Conservation (phyloP, 768 basidiomycete species). For the Rhodotorula graminis region DNA sequence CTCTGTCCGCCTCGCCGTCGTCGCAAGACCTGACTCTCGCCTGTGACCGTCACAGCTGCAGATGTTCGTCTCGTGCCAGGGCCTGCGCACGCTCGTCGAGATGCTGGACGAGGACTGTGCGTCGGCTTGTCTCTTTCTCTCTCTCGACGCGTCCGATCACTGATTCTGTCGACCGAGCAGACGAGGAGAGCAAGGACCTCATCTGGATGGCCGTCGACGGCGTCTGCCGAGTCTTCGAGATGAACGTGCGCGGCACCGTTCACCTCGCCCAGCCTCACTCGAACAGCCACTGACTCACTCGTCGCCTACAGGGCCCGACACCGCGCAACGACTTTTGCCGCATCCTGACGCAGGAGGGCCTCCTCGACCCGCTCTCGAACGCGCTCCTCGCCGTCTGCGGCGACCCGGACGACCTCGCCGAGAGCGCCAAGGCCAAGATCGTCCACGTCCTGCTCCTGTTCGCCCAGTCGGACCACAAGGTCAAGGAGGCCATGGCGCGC, state of each 20-base stretch:
- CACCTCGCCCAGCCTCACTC: neutral
- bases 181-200: constrained; percentile 73
- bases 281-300: neutral
- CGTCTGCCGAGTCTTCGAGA: constrained; percentile 89
- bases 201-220: constrained; percentile 91
- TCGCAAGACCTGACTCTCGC: too few species aligned
- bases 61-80: constrained; percentile 98
- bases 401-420: constrained; percentile 57
- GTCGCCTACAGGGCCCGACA: constrained; percentile 67
- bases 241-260: constrained; percentile 48
- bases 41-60: constrained; percentile 57
- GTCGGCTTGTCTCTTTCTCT: neutral
- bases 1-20: too few species aligned
- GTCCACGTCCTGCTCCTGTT: constrained; percentile 84
- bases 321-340: constrained; percentile 98
- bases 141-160: too few species aligned
- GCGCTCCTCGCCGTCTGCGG: constrained; percentile 81
- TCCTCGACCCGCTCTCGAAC: constrained; percentile 84
- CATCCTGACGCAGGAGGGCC: constrained; percentile 93
- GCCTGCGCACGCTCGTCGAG: constrained; percentile 87
- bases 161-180: neutral
- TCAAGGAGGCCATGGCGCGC: constrained; percentile 84
- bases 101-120: constrained; percentile 91
- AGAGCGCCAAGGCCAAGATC: constrained; percentile 73
- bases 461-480: constrained; percentile 88